Base-by-base conservation (phyloP, 2,329 filamentous ascomycete genomes). In the Scedosporium minutisporum region DNA sequence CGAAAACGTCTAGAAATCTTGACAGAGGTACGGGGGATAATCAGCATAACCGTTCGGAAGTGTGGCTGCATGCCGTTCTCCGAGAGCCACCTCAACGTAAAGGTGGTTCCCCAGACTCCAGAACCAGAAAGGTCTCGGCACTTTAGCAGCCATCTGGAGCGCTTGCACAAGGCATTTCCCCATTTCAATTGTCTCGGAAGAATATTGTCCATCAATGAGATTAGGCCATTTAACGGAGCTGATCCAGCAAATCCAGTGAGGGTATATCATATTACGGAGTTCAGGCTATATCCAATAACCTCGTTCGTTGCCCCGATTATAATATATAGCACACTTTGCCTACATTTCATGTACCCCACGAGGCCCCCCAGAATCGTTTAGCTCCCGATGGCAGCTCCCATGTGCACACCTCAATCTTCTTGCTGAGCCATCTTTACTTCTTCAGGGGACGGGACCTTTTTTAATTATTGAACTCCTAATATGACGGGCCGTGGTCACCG, bases 401-500 rank as follows among this genome's bases (percentile, higher is more conserved):
- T 55, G 18, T 27, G 18, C 51, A 23, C 12, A 55, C 51, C 51
- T 7, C n/a, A 18, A 14, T 48, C 21, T 55, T 23, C 14, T 23
- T 5, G 23, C 21, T 23, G 14, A 23, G 18, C 51, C 51, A 16
- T 14, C 33, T 55, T 23, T 14, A 2, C 23, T 55, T 27, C 51
- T 48, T 48, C 44, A 48, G 44, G 44, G 41, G n/a, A 18, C n/a
- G 44, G n/a, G 44, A 10, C 18, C 44, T 48, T 48, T 14, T 21
- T 48, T 29, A 6, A 10, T 55, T 25, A 55, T 23, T 55, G 6
- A 21, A 7, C 51, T 55, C 51, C 29, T 55, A 55, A 55, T 55
- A 55, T 55, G 51, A 55, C 51, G 51, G 51, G 51, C 51, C 51
- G 51, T 55, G 51, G 51, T 23, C 51, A 55, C 51, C 51, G 51